Percentiles rank a stretch among this genome's conserved stretches.
Evolutionary conservation across 2,329 filamentous ascomycete species (phyloP).

Genomic region (Colletotrichum sp.): DNA sequence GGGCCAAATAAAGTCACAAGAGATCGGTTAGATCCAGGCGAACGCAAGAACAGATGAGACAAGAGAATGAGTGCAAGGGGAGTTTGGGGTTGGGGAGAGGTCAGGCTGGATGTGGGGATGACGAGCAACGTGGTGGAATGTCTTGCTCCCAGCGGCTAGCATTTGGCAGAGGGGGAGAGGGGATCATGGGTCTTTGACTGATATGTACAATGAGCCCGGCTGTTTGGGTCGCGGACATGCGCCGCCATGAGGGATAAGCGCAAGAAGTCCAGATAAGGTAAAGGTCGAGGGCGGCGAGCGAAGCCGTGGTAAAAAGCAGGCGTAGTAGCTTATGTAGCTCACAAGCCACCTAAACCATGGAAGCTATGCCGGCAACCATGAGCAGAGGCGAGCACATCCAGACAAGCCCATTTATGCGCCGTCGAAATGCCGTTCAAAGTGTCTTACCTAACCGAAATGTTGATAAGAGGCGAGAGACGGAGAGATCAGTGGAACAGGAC

Average conservation of each 20-base stretch:
- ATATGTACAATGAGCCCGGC: background rate
- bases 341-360: background rate
- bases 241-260: slow-evolving; percentile 5
- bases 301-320: background rate
- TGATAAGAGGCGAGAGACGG: background rate
- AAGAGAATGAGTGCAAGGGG: background rate
- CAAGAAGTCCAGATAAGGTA: slow-evolving; percentile 8
- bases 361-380: background rate
- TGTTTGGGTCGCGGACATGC: background rate
- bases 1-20: background rate
- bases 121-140: slow-evolving; percentile 7
- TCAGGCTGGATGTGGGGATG: slow-evolving; percentile 10
- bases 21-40: background rate
- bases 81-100: background rate
- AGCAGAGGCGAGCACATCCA: background rate
- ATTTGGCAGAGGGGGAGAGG: background rate
- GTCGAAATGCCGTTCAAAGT: background rate
- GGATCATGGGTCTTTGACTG: slow-evolving; percentile 5
- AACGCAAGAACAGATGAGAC: slow-evolving; percentile 1
- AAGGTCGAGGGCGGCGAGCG: background rate
- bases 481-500: background rate
- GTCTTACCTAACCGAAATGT: slow-evolving; percentile 3
- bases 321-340: background rate
- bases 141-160: slow-evolving; percentile 12
- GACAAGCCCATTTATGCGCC: background rate